phyloP scores from a whole-genome alignment of 176 grass and related monocot genomes.

The Avena eriantha region DNA sequence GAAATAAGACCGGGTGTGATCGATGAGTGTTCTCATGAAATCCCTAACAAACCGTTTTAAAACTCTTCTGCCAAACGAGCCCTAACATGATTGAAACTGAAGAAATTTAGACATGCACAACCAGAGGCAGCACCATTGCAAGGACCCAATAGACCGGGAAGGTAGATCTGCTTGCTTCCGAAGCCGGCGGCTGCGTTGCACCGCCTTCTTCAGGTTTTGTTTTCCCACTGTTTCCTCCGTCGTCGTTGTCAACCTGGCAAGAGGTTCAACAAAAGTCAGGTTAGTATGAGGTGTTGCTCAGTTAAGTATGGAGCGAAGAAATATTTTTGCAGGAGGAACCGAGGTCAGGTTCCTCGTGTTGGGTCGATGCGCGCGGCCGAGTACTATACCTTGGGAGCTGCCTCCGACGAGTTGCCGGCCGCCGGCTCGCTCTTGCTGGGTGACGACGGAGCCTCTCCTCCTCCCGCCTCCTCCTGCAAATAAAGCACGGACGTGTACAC shows the following conservation, averaged over 20 bases:
- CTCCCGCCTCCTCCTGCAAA: slow-evolving; percentile 16
- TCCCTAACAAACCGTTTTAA: too few species aligned
- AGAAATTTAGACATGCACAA: slow-evolving; percentile 9
- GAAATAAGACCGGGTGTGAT: too few species aligned
- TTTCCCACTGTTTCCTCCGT: background rate
- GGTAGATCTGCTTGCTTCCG: background rate
- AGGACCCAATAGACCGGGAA: slow-evolving; percentile 6
- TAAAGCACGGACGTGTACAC: background rate
- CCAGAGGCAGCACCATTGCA: background rate
- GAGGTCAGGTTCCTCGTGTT: background rate
- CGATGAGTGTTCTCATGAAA: too few species aligned
- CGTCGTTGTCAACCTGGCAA: background rate
- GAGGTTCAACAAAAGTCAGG: background rate
- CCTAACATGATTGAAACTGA: too few species aligned
- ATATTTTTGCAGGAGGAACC: background rate
- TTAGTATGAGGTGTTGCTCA: background rate
- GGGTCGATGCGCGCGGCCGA: background rate
- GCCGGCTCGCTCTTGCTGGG: background rate
- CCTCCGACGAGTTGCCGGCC: slow-evolving; percentile 19
- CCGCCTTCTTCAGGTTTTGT: background rate
- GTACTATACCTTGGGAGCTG: slow-evolving; percentile 27
- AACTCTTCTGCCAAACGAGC: too few species aligned
- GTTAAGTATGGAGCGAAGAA: background rate
- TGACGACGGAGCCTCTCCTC: background rate
- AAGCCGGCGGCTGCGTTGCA: slow-evolving; percentile 4